Conservation (phyloP, 2,329 filamentous ascomycete genomes). For the Curvularia eragrostidis region DNA sequence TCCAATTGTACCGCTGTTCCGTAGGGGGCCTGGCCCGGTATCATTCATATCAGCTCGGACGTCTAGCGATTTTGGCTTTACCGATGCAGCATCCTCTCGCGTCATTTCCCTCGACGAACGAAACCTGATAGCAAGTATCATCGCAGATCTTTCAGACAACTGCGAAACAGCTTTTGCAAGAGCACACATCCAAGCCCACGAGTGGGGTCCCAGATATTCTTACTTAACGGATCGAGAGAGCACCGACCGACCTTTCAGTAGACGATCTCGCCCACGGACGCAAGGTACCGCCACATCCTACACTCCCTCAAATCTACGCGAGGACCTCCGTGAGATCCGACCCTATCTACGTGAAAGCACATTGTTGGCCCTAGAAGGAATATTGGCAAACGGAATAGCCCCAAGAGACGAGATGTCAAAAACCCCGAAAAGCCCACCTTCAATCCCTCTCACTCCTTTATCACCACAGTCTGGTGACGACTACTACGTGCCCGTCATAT, state of each 20-base stretch:
- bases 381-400: slow-evolving; percentile 16
- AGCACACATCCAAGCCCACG: slow-evolving; percentile 15
- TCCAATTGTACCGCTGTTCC: slow-evolving; percentile 9
- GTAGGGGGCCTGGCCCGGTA: slow-evolving; percentile 1
- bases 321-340: slow-evolving; percentile 16
- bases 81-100: not conserved
- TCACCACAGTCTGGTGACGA: slow-evolving; percentile 8
- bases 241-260: slow-evolving; percentile 11
- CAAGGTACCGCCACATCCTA: slow-evolving; percentile 13
- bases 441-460: not conserved
- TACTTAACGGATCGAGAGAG: slow-evolving; percentile 3
- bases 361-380: slow-evolving; percentile 12
- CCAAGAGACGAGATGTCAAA: slow-evolving; percentile 1
- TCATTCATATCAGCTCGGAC: slow-evolving; percentile 8
- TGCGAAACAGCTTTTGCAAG: slow-evolving; percentile 23
- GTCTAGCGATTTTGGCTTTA: slow-evolving; percentile 3
- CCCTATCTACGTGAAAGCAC: slow-evolving; percentile 14
- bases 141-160: slow-evolving; percentile 27
- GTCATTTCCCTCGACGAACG: slow-evolving; percentile 10
- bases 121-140: slow-evolving; percentile 24
- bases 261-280: slow-evolving; percentile 7
- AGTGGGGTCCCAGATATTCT: slow-evolving; percentile 15
- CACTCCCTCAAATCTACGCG: slow-evolving; percentile 12
- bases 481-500: slow-evolving; percentile 18
- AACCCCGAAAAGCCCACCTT: not conserved